A percentile compares a stretch with the other conserved stretches of the same genome.
Evolutionary conservation across 2,329 filamentous ascomycete species (phyloP).

Genomic region (Escovopsis sp.): DNA sequence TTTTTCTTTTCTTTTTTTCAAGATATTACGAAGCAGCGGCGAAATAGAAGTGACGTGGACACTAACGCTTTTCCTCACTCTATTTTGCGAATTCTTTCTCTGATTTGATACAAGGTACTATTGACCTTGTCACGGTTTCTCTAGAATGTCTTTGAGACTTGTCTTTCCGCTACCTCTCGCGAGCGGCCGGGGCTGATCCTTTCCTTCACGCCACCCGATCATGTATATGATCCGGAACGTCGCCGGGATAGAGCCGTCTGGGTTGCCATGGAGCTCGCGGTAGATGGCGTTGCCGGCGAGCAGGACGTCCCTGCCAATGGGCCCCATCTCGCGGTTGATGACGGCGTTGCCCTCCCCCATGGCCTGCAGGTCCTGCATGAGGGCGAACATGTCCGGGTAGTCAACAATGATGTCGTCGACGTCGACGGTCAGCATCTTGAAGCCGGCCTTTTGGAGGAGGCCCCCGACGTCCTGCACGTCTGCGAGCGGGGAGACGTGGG

Average conservation of each 20-base stretch:
- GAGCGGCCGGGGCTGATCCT: constrained; percentile 64
- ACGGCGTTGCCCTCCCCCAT: constrained; percentile 96
- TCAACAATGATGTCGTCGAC: constrained; percentile 95
- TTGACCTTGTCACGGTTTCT: constrained; percentile 24
- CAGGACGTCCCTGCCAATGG: constrained; percentile 68
- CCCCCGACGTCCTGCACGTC: constrained; percentile 87
- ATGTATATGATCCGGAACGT: constrained; percentile 95
- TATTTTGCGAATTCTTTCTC: no score
- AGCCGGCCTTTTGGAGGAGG: constrained; percentile 71
- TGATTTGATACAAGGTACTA: background rate
- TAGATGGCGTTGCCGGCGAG: constrained; percentile 85
- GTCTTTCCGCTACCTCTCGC: constrained; percentile 72
- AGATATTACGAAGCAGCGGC: background rate
- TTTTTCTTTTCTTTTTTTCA: constrained; percentile 3
- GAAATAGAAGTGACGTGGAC: background rate
- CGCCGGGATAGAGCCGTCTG: constrained; percentile 63
- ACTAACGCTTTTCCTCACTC: background rate
- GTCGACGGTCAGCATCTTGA: constrained; percentile 92
- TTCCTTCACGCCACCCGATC: constrained; percentile 93
- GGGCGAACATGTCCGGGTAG: constrained; percentile 74
- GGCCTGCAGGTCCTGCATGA: constrained; percentile 87
- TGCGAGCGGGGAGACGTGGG: constrained; percentile 79
- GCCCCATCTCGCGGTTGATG: constrained; percentile 65
- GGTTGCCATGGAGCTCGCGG: constrained; percentile 69
- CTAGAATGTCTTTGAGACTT: constrained; percentile 70